Evolutionary conservation across 1,284 basidiomycete genomes (phyloP).

Genomic region (Papiliotrema terrestris): DNA sequence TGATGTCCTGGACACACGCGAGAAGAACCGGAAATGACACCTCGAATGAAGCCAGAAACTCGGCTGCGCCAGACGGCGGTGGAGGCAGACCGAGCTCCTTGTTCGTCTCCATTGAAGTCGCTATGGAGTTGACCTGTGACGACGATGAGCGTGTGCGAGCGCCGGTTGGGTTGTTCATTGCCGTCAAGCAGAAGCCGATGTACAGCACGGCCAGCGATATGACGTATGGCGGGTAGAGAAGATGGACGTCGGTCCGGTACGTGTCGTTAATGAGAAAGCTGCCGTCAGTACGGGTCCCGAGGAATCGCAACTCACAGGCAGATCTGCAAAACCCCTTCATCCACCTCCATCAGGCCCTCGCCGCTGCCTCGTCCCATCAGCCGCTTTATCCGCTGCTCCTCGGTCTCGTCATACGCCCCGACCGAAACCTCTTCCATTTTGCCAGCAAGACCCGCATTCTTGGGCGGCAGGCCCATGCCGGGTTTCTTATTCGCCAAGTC

Average conservation of each 20-base stretch:
- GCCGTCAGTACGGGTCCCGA: not conserved
- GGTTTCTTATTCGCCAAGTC: constrained; percentile 28
- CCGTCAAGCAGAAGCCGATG: constrained; percentile 60
- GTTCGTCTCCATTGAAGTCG: constrained; percentile 38
- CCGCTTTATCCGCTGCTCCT: constrained; percentile 34
- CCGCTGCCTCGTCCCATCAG: constrained; percentile 45
- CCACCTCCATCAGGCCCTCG: constrained; percentile 50
- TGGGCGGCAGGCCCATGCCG: not conserved
- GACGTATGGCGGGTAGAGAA: constrained; percentile 89
- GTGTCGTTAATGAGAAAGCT: constrained; percentile 98
- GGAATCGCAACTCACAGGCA: constrained; percentile 45
- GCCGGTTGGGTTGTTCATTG: constrained; percentile 29
- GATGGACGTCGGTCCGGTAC: constrained; percentile 83
- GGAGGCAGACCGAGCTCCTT: constrained; percentile 31
- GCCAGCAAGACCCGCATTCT: not conserved
- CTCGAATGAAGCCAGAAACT: constrained; percentile 80
- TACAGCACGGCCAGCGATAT: constrained; percentile 89
- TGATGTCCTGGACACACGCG: constrained; percentile 86
- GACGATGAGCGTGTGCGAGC: constrained; percentile 28
- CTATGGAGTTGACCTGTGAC: constrained; percentile 52
- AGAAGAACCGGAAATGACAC: constrained; percentile 76
- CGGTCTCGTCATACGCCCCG: constrained; percentile 27
- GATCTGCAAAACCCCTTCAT: constrained; percentile 52
- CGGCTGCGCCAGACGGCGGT: constrained; percentile 39
- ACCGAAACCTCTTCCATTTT: constrained; percentile 3